Percentiles rank a stretch among this genome's conserved stretches.
Conservation (phyloP, 2,329 filamentous ascomycete genomes). For the Bipolaris sorokiniana region DNA sequence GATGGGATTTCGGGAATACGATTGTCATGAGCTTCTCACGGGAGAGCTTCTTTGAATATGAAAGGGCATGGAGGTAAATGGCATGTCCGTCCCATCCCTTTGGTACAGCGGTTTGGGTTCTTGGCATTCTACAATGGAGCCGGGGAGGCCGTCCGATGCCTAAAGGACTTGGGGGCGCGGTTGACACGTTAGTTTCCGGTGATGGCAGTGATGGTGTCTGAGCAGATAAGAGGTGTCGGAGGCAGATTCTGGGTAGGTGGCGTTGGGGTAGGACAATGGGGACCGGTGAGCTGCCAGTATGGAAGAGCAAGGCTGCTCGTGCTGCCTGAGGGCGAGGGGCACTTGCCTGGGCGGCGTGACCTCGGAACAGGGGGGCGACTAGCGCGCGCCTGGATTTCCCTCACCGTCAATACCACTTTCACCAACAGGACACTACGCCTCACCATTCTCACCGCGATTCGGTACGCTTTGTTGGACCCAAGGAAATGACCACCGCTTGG, state of each 20-base stretch:
- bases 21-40: slow-evolving; percentile 31
- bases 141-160: background rate
- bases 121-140: slow-evolving; percentile 5
- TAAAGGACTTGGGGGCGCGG: background rate
- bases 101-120: slow-evolving; percentile 21
- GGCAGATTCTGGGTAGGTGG: background rate
- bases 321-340: background rate
- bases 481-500: slow-evolving; percentile 13
- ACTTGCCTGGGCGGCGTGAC: slow-evolving; percentile 9
- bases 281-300: background rate
- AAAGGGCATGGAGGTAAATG: slow-evolving; percentile 38
- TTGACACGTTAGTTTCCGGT: background rate
- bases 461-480: background rate
- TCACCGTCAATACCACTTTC: background rate
- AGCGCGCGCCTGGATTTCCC: slow-evolving; percentile 3
- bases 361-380: slow-evolving; percentile 6
- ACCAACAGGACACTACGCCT: background rate
- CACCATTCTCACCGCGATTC: background rate
- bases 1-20: slow-evolving; percentile 25
- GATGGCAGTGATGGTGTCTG: background rate
- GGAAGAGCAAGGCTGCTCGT: background rate
- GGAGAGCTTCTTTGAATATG: slow-evolving; percentile 41
- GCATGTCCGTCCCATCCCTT: slow-evolving; percentile 40
- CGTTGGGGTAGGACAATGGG: background rate
- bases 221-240: background rate